These are phyloP conservation scores for Fusarium sp. DNA, from an alignment of 2,329 filamentous ascomycete genomes.

Conservation along the genomic window DNA sequence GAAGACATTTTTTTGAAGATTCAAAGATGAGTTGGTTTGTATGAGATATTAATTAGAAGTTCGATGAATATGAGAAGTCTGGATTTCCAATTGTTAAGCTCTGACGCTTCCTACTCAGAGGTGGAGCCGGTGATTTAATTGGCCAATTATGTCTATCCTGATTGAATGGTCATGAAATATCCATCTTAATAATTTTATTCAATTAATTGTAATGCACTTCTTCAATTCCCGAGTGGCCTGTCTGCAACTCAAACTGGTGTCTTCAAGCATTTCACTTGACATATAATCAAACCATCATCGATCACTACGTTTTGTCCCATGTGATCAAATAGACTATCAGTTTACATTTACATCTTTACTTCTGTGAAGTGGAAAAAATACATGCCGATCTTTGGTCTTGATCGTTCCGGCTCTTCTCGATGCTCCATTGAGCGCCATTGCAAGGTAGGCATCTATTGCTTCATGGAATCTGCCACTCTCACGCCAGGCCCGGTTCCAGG, in stretches of 20 bases:
- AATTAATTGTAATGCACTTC: too few relatives aligned
- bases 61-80: constrained; percentile 16
- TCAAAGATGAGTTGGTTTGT: not conserved
- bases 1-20: constrained; percentile 31
- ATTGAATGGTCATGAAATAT: constrained; percentile 11
- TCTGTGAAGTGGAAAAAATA: constrained; percentile 14
- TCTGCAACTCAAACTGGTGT: too few relatives aligned
- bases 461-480: constrained; percentile 30
- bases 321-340: constrained; percentile 35
- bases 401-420: constrained; percentile 11
- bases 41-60: not conserved
- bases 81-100: constrained; percentile 33
- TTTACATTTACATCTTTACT: constrained; percentile 34
- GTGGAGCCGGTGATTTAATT: constrained; percentile 22
- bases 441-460: constrained; percentile 36
- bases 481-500: constrained; percentile 33
- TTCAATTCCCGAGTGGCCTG: too few relatives aligned
- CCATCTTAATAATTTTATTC: not conserved
- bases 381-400: constrained; percentile 14
- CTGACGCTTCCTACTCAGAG: constrained; percentile 10
- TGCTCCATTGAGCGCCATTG: constrained; percentile 13
- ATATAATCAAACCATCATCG: not conserved
- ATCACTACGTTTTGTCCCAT: constrained; percentile 15
- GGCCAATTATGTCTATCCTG: constrained; percentile 18
- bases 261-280: not conserved